A percentile compares a stretch with the other conserved stretches of the same genome.
phyloP scores from a whole-genome alignment of 1,284 basidiomycete genomes.

The Sanguinoderma infundibulare region DNA sequence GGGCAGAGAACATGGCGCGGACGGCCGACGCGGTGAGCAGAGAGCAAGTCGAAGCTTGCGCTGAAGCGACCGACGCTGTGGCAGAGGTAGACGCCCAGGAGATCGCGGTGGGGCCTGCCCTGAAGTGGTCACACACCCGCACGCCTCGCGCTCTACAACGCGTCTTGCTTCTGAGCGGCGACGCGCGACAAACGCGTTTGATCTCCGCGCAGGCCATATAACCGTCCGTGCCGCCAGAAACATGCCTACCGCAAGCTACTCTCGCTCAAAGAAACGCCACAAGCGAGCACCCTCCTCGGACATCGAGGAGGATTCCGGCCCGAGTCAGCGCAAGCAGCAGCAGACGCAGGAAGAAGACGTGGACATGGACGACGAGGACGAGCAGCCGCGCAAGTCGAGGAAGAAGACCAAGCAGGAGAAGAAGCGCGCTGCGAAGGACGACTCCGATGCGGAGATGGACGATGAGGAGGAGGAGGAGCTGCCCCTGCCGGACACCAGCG shows the following conservation, averaged over 20 bases:
- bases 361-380: constrained; percentile 48
- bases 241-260: constrained; percentile 51
- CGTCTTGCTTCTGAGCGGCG: constrained; percentile 17
- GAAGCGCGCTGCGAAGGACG: constrained; percentile 44
- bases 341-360: constrained; percentile 48
- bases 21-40: constrained; percentile 15
- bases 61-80: background rate
- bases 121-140: constrained; percentile 33
- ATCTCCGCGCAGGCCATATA: background rate
- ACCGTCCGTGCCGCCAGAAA: background rate
- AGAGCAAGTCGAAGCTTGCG: background rate
- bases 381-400: constrained; percentile 36
- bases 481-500: constrained; percentile 47
- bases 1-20: constrained; percentile 54
- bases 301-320: constrained; percentile 57
- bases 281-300: constrained; percentile 52
- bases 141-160: constrained; percentile 18
- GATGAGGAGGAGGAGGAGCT: constrained; percentile 24
- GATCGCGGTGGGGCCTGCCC: constrained; percentile 43
- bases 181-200: constrained; percentile 10
- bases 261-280: constrained; percentile 41
- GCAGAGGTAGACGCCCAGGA: background rate
- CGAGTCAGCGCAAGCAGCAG: constrained; percentile 38
- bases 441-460: constrained; percentile 22
- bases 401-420: constrained; percentile 47